Evolutionary conservation across 2,329 filamentous ascomycete genomes (phyloP), one percentile per base, ranked within the genome.

Genomic region (Aspergillus neoniger): DNA sequence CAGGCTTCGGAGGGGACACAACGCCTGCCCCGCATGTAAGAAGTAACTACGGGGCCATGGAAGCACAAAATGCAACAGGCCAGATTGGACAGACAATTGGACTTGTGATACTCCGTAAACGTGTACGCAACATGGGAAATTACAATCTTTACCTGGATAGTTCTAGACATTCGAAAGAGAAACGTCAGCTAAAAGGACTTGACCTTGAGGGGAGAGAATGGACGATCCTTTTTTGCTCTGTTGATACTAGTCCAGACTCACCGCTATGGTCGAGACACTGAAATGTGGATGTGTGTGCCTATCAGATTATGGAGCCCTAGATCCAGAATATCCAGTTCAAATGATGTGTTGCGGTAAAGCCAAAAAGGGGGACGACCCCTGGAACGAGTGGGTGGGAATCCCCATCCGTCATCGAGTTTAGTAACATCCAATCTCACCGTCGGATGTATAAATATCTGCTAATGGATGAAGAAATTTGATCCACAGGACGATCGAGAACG

Each of bases 291-390:
- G 32, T 32, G 32, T 36, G 32, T 5, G 5, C 32, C 32, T 36
- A 36, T 36, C 32, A 23, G 12, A 15, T 28, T 14, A 44, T 55
- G 41, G 28, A 21, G 39, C 53, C 30, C 53, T 43, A 41, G 36
- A 39, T 58, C 53, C 23, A 19, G 36, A 53, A 25, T n/a, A 23
- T 30, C n/a, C 43, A 23, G n/a, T 28, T 28, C 15, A 23, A 21
- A 41, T 43, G 39, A 39, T 44, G 32, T 38, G 36, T 41, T 25
- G 32, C 32, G 12, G 52, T 47, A 44, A 36, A 47, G 47, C 38
- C 36, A 47, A 53, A 58, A 51, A 49, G 25, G 43, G 53, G 48
- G 49, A 30, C 43, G 56, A 58, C 59, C 43, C 59, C 41, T 56
- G 38, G 56, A 41, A 55, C 44, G 7, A 47, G 12, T 14, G 56